Evolutionary conservation across 768 basidiomycete genomes (phyloP).

Genomic region (Mycena belliarum): DNA sequence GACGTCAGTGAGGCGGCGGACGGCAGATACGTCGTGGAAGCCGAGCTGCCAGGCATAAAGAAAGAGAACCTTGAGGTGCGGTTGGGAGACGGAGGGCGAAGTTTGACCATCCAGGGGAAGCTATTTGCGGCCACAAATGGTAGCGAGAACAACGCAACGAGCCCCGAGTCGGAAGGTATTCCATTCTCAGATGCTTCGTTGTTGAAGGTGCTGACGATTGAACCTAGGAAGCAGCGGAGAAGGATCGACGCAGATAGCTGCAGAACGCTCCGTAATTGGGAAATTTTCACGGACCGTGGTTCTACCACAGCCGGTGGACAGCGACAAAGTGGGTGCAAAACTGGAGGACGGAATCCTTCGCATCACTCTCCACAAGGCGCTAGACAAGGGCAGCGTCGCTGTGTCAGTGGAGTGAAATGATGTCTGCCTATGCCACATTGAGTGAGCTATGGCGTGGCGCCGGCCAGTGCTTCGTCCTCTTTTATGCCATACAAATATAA

Average conservation of each 20-base stretch:
- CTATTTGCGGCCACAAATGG: conserved; percentile 32
- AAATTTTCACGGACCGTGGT: conserved; percentile 72
- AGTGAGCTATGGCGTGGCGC: too few species aligned
- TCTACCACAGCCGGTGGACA: conserved; percentile 66
- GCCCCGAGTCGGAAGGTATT: conserved; percentile 37
- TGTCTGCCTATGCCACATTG: neutral
- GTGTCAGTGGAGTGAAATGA: conserved; percentile 41
- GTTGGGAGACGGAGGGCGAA: conserved; percentile 69
- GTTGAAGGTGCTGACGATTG: neutral
- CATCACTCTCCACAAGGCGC: conserved; percentile 57
- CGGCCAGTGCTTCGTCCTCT: too few species aligned
- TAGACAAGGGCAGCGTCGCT: conserved; percentile 56
- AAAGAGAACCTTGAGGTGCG: conserved; percentile 75
- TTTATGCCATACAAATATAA: too few species aligned
- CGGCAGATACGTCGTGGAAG: conserved; percentile 63
- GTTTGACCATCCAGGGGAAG: conserved; percentile 73
- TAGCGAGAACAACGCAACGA: conserved; percentile 19
- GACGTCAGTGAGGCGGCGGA: conserved; percentile 69
- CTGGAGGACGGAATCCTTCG: conserved; percentile 71
- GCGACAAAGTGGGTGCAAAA: conserved; percentile 58
- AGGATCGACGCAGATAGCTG: conserved; percentile 47
- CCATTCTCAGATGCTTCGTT: neutral
- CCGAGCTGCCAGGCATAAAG: conserved; percentile 77
- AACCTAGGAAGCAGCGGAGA: conserved; percentile 24
- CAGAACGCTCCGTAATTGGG: conserved; percentile 61